Evolutionary conservation across 2,329 filamentous ascomycete species (phyloP).

Genomic region (Triangularia verruculosa): DNA sequence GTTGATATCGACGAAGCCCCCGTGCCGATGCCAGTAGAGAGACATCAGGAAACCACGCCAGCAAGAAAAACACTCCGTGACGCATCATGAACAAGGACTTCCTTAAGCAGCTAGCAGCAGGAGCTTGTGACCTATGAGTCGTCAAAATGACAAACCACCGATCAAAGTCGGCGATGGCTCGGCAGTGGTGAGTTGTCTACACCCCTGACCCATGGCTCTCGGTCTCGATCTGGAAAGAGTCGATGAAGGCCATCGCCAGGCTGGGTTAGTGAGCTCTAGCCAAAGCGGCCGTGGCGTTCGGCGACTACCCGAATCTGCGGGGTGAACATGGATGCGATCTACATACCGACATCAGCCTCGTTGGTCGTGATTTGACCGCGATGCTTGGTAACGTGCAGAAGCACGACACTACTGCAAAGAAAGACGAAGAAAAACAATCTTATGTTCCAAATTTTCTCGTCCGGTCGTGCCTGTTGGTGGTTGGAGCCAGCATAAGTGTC

Average conservation of each 20-base stretch:
- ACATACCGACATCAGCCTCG: conserved; percentile 2
- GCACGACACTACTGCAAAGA: not conserved
- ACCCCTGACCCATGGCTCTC: conserved; percentile 1
- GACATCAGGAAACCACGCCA: not conserved
- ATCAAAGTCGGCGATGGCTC: not conserved
- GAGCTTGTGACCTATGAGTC: not conserved
- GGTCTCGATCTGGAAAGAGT: conserved; percentile 5
- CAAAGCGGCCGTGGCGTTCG: conserved; percentile 4
- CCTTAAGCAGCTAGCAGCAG: not conserved
- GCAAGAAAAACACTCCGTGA: not conserved
- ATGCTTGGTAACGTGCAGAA: conserved; percentile 1
- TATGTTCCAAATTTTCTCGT: not conserved
- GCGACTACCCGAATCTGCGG: conserved; percentile 10
- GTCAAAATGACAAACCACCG: not conserved
- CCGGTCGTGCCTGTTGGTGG: not conserved
- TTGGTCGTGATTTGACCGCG: conserved; percentile 4
- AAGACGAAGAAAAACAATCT: not conserved
- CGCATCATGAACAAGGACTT: not conserved
- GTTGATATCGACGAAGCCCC: not conserved
- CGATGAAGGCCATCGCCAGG: not conserved
- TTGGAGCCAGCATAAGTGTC: not conserved
- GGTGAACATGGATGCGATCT: not conserved
- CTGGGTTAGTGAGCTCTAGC: not conserved
- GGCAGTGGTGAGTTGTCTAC: not conserved
- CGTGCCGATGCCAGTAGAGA: not conserved